Evolutionary conservation across 148 eudicot species (phyloP), one percentile per base, ranked within the genome.

Genomic region (Rhododendron vialii): DNA sequence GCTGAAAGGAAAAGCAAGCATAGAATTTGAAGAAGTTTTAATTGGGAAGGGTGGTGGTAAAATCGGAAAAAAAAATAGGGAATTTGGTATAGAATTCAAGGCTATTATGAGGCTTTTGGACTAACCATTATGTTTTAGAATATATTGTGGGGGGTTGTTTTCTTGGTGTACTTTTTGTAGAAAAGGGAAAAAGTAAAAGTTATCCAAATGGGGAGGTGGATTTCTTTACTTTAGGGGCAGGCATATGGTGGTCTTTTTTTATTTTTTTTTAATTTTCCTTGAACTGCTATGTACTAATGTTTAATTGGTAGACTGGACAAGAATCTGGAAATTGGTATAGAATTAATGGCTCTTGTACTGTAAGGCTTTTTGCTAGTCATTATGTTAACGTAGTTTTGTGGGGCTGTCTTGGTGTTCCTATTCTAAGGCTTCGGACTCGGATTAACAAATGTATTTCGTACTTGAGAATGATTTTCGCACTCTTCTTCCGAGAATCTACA

Each of bases 91-190:
- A 84, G 89, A 74, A 50, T 86, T 53, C 86, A 71, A 84, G 83
- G 84, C 84, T 43, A 80, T 76, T 50, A 3, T 74, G 17, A 41
- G 48, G 75, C 75, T 43, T 35, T 67, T 85, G 90, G 83, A 84
- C 90, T 90, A 89, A 88, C 92, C 71, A 20, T 86, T 86, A 17
- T 90, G 86, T 87, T 89, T 89, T 86, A 47, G 85, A 84, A 83
- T 80, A 83, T 80, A 69, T 77, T 80, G 87, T 84, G 81, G 92
- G 92, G 91, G 91, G 45, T 86, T 84, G 88, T 77, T 81, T 59
- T 69, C 71, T 63, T 80, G 28, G 50, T 77, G 75, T 28, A 69
- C 75, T 69, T 69, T 69, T 30, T 28, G 36, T 28, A 28, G 36
- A 30, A 28, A 28, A 3, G 75, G 36, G 71, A 0, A 69, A 13